Evolutionary conservation across 2,329 filamentous ascomycete genomes (phyloP).

Genomic region (Xylaria sp.): DNA sequence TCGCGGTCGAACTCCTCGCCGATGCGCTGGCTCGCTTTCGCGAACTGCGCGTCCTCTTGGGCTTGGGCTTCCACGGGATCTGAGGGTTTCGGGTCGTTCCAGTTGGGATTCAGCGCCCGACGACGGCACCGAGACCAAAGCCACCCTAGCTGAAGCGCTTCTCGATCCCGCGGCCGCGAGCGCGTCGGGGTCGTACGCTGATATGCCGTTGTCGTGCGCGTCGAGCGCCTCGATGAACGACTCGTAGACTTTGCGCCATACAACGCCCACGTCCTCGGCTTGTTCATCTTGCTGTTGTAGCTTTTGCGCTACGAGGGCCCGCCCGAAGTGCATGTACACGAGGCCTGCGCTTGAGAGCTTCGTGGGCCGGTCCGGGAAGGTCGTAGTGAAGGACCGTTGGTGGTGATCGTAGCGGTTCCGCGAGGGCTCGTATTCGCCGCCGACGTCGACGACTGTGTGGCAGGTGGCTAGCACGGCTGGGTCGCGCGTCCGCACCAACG

Average conservation of each 20-base stretch:
- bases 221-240: slow-evolving; percentile 96
- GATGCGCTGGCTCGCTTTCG: slow-evolving; percentile 78
- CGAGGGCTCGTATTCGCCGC: slow-evolving; percentile 83
- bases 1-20: slow-evolving; percentile 87
- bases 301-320: slow-evolving; percentile 72
- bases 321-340: slow-evolving; percentile 95
- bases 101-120: slow-evolving; percentile 81
- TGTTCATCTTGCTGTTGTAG: slow-evolving; percentile 63
- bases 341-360: slow-evolving; percentile 94
- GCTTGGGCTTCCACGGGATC: slow-evolving; percentile 67
- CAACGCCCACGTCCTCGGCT: slow-evolving; percentile 69
- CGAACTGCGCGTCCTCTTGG: slow-evolving; percentile 82
- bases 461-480: slow-evolving; percentile 76
- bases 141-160: slow-evolving; percentile 85
- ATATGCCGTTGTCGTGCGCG: slow-evolving; percentile 96
- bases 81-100: slow-evolving; percentile 68
- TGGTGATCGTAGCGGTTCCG: slow-evolving; percentile 92
- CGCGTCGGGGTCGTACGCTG: slow-evolving; percentile 74
- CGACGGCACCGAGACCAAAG: slow-evolving; percentile 84
- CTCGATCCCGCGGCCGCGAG: slow-evolving; percentile 74
- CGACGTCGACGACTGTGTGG: slow-evolving; percentile 97
- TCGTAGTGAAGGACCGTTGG: slow-evolving; percentile 86
- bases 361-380: slow-evolving; percentile 82
- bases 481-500: slow-evolving; percentile 87
- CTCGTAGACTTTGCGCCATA: slow-evolving; percentile 90